phyloP scores from a whole-genome alignment of 331 rosid genomes.

The Ulmus americana region DNA sequence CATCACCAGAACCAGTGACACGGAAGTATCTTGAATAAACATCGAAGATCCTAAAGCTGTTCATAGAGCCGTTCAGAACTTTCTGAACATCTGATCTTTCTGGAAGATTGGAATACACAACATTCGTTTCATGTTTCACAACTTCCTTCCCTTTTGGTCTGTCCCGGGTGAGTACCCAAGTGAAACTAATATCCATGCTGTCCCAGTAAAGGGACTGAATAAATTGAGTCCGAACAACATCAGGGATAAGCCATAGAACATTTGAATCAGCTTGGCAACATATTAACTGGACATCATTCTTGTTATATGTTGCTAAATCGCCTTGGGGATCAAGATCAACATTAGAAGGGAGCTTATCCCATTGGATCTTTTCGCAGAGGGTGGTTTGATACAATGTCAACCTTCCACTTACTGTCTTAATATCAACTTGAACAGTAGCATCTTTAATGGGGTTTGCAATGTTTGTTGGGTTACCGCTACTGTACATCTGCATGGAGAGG shows the following conservation, averaged over 20 bases:
- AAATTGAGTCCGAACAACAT: slow-evolving; percentile 58
- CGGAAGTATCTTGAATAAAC: slow-evolving; percentile 69
- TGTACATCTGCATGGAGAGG: slow-evolving; percentile 68
- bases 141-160: slow-evolving; percentile 89
- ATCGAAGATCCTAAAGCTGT: slow-evolving; percentile 62
- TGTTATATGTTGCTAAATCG: slow-evolving; percentile 59
- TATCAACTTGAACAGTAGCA: slow-evolving; percentile 80
- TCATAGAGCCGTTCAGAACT: slow-evolving; percentile 75
- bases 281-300: slow-evolving; percentile 78
- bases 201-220: slow-evolving; percentile 67
- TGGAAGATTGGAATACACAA: slow-evolving; percentile 54
- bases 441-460: slow-evolving; percentile 93
- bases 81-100: slow-evolving; percentile 56
- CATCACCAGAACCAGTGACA: slow-evolving; percentile 88
- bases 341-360: slow-evolving; percentile 50
- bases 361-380: slow-evolving; percentile 64
- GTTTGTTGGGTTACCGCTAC: slow-evolving; percentile 99
- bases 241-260: slow-evolving; percentile 82
- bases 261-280: slow-evolving; percentile 98
- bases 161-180: slow-evolving; percentile 74
- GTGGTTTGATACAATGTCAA: slow-evolving; percentile 83
- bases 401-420: slow-evolving; percentile 74
- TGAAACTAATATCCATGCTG: slow-evolving; percentile 53
- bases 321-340: slow-evolving; percentile 53
- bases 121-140: slow-evolving; percentile 46